phyloP scores from a whole-genome alignment of 148 eudicot genomes.

The Rhododendron williamsianum region DNA sequence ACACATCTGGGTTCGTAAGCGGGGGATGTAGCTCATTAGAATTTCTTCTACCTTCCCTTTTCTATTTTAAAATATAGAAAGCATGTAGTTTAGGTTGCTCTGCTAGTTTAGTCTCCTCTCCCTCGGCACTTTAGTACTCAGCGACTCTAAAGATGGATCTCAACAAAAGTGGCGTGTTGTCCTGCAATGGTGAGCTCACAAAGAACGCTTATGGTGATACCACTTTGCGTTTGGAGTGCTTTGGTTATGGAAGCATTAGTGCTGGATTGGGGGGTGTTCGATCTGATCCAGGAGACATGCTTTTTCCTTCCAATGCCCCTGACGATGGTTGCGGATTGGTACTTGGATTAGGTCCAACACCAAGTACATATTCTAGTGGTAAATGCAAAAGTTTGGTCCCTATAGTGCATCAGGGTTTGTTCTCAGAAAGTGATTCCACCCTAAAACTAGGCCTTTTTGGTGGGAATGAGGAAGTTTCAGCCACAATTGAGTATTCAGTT shows the following conservation, averaged over 20 bases:
- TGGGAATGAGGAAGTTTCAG: constrained; percentile 29
- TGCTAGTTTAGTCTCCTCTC: constrained; percentile 14
- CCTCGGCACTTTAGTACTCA: constrained; percentile 13
- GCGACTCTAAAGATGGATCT: constrained; percentile 45
- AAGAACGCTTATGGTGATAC: constrained; percentile 58
- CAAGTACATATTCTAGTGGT: constrained; percentile 39
- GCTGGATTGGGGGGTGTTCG: constrained; percentile 18
- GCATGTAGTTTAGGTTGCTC: constrained; percentile 24
- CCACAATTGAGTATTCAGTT: constrained; percentile 35
- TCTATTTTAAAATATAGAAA: constrained; percentile 24
- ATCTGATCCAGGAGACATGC: constrained; percentile 19
- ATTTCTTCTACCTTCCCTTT: constrained; percentile 24
- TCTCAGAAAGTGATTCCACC: constrained; percentile 43
- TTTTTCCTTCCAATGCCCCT: constrained; percentile 17
- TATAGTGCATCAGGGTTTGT: constrained; percentile 20
- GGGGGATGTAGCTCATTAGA: constrained; percentile 53
- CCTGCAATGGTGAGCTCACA: constrained; percentile 25
- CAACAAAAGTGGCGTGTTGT: constrained; percentile 22
- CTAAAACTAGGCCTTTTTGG: constrained; percentile 74
- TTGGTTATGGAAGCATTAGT: constrained; percentile 44
- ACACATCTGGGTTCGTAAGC: constrained; percentile 85
- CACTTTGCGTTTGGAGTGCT: constrained; percentile 67
- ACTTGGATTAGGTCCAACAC: constrained; percentile 87
- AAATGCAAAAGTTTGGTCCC: constrained; percentile 35
- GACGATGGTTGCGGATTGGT: constrained; percentile 92